Base-by-base conservation (phyloP, 805 yeast genomes). In the Maudiozyma bulderi region DNA sequence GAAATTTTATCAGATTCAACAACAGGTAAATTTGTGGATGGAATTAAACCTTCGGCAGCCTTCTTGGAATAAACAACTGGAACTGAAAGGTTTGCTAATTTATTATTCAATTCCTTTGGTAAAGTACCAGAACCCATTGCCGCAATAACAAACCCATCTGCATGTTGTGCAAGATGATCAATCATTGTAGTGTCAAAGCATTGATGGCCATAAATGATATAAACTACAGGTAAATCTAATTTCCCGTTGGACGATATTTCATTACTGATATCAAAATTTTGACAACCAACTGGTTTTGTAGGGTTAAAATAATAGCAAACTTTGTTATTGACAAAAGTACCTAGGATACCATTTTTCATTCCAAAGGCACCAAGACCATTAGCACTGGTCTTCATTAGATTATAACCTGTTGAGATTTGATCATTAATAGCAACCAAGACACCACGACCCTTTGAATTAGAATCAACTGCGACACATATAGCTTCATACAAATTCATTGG, bases 121-220 rank as follows among this genome's bases (percentile, higher is more conserved):
- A 82, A 62, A 2, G 84, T 77, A 0, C 88, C 88, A 1, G 87
- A 85, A 34, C 88, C 88, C 74, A 81, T 76, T 3, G 85, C 78
- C 0, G 87, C 88, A 46, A 82, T 66, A 1, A 82, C 80, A 11
- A 82, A 59, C 6, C 86, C 88, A 42, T 72, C 69, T 29, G 73
- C 72, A 14, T 72, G 69, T 32, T 72, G 71, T 8, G 75, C 70
- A 0, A 77, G 72, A 11, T 78, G 53, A 34, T 71, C 71, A 5
- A 81, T 68, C 11, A 81, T 50, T 44, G 68, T 67, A 34, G 76
- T 68, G 48, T 76, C 73, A 54, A 82, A 70, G 0, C 82, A 78
- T 60, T 82, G 88, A 52, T 80, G 82, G 43, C 77, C 81, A 59
- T 77, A 81, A 6, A 82, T 56, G 10, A 82, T 71, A n/a, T 75